Evolutionary conservation across 495 filamentous ascomycete species (phyloP), one percentile per base, ranked within the genome.

Genomic region (Acidiella bohemica): DNA sequence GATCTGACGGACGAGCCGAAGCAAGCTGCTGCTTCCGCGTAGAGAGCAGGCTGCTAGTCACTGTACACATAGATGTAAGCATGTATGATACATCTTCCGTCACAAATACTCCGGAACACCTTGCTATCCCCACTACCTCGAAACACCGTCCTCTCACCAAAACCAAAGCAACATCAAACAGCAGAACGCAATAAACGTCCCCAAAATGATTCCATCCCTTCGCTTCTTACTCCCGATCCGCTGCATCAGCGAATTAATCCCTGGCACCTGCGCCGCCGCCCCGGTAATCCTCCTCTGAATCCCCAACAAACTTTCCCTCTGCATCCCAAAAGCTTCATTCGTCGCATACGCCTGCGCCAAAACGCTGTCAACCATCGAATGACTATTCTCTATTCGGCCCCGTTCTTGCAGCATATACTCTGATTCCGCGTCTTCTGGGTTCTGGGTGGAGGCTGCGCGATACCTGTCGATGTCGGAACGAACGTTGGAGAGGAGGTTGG

Each of bases 351-450:
- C 90, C 69, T 95, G 92, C 60, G 81, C 88, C 43, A 99, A 66
- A 29, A 99, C 86, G 39, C 76, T 78, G 55, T 99, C 90, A 27
- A 82, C 81, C 60, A 90, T 71, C 36, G 75, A 80, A 55, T 95
- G 78, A 53, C 81, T 87, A 52, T 80, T 72, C 49, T 99, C 92
- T 53, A 99, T 73, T 42, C 78, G 70, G 34, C 65, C 59, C 20
- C 90, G 72, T 72, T 99, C 90, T 51, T 83, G 82, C 14, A 96
- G 72, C 86, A 99, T 94, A 65, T 94, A 96, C 29, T 96, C 88
- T 14, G 83, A 82, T 62, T 95, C 90, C 26, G 76, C 81, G 5
- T 69, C 72, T 39, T 72, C 80, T 6, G 84, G 82, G 60, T 92
- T 87, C 34, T 51, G 26, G n/a, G n/a, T n/a, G 20, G 32, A 17